Conservation (phyloP, 208 protist genomes). For the Tritrichomonas musculus region DNA sequence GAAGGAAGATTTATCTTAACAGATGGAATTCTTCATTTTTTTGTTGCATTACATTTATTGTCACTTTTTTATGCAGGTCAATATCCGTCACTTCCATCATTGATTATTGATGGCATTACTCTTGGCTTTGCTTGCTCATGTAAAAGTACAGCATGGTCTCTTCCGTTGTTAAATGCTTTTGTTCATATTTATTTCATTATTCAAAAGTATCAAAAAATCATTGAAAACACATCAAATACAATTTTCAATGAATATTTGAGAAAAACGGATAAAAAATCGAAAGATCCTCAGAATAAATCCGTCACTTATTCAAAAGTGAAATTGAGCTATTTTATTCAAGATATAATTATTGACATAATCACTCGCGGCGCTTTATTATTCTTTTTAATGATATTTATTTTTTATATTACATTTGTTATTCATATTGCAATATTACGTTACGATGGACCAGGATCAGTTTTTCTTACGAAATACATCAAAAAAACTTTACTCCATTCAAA, state of each 20-base stretch:
- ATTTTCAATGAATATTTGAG: no score
- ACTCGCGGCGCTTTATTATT: neutral
- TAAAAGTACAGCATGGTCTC: neutral
- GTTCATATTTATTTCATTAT: neutral
- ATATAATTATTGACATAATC: neutral
- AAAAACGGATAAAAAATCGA: no score
- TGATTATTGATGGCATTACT: neutral
- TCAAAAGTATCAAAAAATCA: neutral
- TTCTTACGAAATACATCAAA: neutral
- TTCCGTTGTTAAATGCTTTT: neutral
- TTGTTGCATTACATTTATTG: neutral
- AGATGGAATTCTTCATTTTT: slow-evolving; percentile 34
- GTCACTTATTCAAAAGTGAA: no score
- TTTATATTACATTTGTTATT: neutral
- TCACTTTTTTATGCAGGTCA: neutral
- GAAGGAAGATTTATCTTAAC: slow-evolving; percentile 4
- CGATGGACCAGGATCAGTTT: neutral
- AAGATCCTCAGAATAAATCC: no score
- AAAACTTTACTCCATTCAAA: neutral
- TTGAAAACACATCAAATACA: no score
- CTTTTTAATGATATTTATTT: neutral
- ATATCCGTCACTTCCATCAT: neutral
- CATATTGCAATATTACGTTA: neutral
- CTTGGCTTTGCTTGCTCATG: neutral
- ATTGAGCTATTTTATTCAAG: no score